Conservation (phyloP, 257 asterid genomes). For the Solanum dulcamara region DNA sequence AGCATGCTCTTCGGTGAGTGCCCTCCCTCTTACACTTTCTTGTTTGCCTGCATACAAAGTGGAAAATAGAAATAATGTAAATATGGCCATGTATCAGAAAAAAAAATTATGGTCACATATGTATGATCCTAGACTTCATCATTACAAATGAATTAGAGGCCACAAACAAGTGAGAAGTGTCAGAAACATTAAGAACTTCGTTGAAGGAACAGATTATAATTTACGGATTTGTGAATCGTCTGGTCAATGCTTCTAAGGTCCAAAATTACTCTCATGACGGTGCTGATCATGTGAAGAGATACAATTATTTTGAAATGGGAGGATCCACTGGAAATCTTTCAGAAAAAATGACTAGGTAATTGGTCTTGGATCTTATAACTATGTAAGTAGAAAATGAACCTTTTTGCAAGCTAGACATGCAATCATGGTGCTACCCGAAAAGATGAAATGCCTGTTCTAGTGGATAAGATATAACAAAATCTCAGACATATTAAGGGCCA, state of each 20-base stretch:
- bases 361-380: not conserved
- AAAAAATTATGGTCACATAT: not conserved
- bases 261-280: not conserved
- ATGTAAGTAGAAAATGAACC: not conserved
- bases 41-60: constrained; percentile 39
- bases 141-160: not conserved
- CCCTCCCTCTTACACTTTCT: constrained; percentile 56
- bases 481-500: not conserved
- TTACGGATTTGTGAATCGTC: not conserved
- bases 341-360: not conserved
- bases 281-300: not conserved
- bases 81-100: not conserved
- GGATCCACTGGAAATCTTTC: not conserved
- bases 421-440: not conserved
- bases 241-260: not conserved
- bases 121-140: not conserved
- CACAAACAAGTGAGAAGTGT: not conserved
- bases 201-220: not conserved
- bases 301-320: not conserved
- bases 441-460: not conserved
- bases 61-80: not conserved
- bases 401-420: not conserved
- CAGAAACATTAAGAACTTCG: not conserved
- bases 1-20: constrained; percentile 63
- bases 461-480: not conserved